Percentiles rank a stretch among this genome's conserved stretches.
These are phyloP conservation scores for Microdochium nivale DNA, from an alignment of 2,329 filamentous ascomycete species.

Conservation along the genomic window DNA sequence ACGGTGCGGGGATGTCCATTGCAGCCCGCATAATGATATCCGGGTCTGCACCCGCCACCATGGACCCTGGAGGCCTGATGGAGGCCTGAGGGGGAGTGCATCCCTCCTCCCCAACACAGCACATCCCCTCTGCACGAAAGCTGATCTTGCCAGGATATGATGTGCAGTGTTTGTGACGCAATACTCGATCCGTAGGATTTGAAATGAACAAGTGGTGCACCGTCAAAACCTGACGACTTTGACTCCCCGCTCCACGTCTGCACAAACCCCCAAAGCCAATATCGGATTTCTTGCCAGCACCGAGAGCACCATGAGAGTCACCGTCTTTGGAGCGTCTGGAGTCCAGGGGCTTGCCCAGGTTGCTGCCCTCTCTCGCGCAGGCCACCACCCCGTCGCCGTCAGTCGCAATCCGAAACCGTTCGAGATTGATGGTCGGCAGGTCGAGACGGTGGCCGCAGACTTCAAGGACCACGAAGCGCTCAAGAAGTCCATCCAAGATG, in stretches of 20 bases:
- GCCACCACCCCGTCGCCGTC: slow-evolving; percentile 15
- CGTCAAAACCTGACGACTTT: no score
- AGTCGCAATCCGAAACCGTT: slow-evolving; percentile 12
- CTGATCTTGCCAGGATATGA: no score
- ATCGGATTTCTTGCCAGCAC: background rate
- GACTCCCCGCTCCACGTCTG: no score
- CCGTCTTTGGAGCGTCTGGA: slow-evolving; percentile 18
- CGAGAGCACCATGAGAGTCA: slow-evolving; percentile 14
- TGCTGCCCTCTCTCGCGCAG: slow-evolving; percentile 10
- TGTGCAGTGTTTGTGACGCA: no score
- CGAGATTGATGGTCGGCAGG: slow-evolving; percentile 7
- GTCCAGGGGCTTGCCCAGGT: slow-evolving; percentile 17
- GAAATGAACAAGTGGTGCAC: no score
- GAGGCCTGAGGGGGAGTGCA: background rate
- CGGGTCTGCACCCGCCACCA: background rate
- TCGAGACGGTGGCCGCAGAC: slow-evolving; percentile 10
- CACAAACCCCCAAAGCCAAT: no score
- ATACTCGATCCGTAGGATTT: no score
- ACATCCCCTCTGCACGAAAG: no score
- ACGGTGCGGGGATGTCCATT: no score
- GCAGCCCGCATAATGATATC: background rate
- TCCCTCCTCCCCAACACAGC: no score
- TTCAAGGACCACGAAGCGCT: slow-evolving; percentile 1
- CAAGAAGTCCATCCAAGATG: background rate
- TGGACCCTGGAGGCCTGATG: background rate